Evolutionary conservation across 164 flowering plant species (phyloP).

Genomic region (Annona squamosa): DNA sequence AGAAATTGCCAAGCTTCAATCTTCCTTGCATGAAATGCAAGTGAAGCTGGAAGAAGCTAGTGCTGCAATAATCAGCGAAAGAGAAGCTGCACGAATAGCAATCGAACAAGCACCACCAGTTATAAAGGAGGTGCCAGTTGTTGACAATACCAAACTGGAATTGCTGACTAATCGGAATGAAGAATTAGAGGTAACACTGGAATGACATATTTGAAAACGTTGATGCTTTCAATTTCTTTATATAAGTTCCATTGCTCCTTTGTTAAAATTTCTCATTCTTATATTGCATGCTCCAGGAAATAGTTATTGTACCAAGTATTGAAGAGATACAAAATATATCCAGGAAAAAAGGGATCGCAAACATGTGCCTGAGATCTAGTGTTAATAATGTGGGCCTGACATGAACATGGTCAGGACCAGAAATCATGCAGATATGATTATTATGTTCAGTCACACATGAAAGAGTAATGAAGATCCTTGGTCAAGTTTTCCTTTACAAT

Average conservation of each 20-base stretch:
- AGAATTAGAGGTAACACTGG: slow-evolving; percentile 48
- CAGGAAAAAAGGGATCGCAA: too few relatives aligned
- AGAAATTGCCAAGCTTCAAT: slow-evolving; percentile 62
- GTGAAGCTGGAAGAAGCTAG: slow-evolving; percentile 57
- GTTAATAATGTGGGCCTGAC: not conserved
- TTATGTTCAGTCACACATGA: too few relatives aligned
- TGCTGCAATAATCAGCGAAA: slow-evolving; percentile 48
- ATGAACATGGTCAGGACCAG: too few relatives aligned
- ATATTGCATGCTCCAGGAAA: not conserved
- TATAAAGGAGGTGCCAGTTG: slow-evolving; percentile 67
- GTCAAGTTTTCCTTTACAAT: too few relatives aligned
- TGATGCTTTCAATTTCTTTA: not conserved
- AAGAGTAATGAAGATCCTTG: too few relatives aligned
- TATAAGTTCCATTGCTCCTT: not conserved
- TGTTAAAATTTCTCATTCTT: not conserved
- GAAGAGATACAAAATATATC: too few relatives aligned
- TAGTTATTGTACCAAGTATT: not conserved
- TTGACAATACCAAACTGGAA: slow-evolving; percentile 59
- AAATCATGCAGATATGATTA: too few relatives aligned
- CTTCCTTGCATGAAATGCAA: slow-evolving; percentile 55
- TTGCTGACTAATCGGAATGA: slow-evolving; percentile 40
- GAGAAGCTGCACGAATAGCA: slow-evolving; percentile 71
- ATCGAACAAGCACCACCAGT: slow-evolving; percentile 77
- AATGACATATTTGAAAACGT: not conserved
- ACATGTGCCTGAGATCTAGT: too few relatives aligned